Conservation (phyloP, 2,329 filamentous ascomycete genomes). For the Cladosporium sp. region DNA sequence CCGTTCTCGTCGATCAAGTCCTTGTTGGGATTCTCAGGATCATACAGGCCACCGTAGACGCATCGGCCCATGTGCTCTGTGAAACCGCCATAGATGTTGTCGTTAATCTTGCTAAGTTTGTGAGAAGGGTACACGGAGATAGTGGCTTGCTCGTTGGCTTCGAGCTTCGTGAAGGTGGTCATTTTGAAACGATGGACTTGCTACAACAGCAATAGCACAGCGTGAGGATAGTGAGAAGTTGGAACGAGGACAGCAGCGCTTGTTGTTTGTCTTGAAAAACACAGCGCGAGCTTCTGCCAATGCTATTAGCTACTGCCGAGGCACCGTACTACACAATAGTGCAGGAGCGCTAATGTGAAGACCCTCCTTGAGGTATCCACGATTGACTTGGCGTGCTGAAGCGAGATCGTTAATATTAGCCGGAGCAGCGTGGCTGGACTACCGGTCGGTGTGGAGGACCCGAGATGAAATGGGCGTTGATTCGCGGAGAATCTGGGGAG, state of each 20-base stretch:
- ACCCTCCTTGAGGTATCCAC: not conserved
- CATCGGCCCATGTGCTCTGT: slow-evolving; percentile 90
- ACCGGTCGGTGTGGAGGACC: slow-evolving; percentile 4
- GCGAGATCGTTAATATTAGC: slow-evolving; percentile 5
- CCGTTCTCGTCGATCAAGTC: slow-evolving; percentile 71
- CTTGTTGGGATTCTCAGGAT: slow-evolving; percentile 61
- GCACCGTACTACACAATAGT: not conserved
- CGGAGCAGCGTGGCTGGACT: slow-evolving; percentile 1
- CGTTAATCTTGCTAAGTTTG: slow-evolving; percentile 71
- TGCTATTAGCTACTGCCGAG: not conserved
- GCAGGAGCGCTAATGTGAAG: slow-evolving; percentile 7
- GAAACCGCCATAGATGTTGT: slow-evolving; percentile 81
- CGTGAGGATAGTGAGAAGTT: not conserved
- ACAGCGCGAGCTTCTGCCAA: slow-evolving; percentile 13
- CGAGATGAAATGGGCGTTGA: not conserved
- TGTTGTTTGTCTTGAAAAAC: not conserved
- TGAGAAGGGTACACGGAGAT: slow-evolving; percentile 66
- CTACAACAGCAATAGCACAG: not conserved
- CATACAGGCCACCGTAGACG: slow-evolving; percentile 84
- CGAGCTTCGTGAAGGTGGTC: slow-evolving; percentile 71
- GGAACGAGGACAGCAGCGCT: not conserved
- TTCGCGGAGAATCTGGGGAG: slow-evolving; percentile 11
- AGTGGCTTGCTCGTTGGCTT: slow-evolving; percentile 59
- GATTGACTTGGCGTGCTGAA: slow-evolving; percentile 1
- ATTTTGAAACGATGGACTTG: slow-evolving; percentile 44